Conservation (phyloP, 139 green algal species). For the Chlamydomonas sp. region DNA sequence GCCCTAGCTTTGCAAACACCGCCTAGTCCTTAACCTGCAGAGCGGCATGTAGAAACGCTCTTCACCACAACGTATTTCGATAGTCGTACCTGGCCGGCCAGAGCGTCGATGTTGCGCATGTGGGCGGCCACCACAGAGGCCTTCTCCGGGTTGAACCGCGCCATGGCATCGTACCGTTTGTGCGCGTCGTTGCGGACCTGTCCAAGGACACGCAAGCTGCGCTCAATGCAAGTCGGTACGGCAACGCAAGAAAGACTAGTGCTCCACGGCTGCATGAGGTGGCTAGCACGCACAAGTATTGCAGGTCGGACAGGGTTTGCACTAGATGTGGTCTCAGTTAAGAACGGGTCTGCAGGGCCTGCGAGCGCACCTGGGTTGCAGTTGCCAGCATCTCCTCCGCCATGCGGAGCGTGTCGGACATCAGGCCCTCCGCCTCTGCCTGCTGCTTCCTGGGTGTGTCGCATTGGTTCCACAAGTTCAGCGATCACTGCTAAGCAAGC, state of each 20-base stretch:
- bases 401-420: conserved; percentile 40
- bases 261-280: neutral
- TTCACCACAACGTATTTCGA: neutral
- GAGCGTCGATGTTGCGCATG: conserved; percentile 31
- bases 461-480: neutral
- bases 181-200: conserved; percentile 39
- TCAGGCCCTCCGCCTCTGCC: conserved; percentile 40
- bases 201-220: too few relatives aligned
- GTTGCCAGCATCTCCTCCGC: conserved; percentile 27
- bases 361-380: neutral
- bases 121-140: conserved; percentile 1
- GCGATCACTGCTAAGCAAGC: too few relatives aligned
- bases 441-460: conserved; percentile 1
- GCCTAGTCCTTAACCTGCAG: neutral
- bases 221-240: too few relatives aligned
- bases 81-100: conserved; percentile 27
- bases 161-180: conserved; percentile 44
- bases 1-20: neutral
- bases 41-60: neutral
- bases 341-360: neutral
- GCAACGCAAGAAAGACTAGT: neutral
- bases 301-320: too few relatives aligned
- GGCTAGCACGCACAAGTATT: neutral
- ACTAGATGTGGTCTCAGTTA: too few relatives aligned
- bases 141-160: conserved; percentile 23